phyloP scores from a whole-genome alignment of 208 protist species.

The Balamuthia mandrillaris region DNA sequence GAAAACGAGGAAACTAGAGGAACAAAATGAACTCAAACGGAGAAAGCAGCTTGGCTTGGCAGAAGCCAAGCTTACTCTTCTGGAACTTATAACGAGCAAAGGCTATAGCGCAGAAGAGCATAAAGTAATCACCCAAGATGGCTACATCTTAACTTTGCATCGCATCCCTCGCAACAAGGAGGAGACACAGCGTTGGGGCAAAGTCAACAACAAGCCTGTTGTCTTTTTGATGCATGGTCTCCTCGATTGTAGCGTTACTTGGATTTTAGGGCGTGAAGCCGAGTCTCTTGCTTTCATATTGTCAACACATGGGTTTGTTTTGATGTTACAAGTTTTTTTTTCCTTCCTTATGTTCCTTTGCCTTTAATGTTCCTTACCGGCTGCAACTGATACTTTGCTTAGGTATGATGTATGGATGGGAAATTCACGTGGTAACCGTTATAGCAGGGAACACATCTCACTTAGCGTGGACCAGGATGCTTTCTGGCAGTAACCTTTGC shows the following conservation, averaged over 20 bases:
- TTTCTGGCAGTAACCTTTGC: background rate
- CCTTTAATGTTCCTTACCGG: background rate
- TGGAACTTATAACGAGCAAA: background rate
- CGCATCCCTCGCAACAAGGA: background rate
- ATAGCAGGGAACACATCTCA: background rate
- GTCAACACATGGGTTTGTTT: background rate
- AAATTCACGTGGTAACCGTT: constrained; percentile 1
- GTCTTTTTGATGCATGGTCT: constrained; percentile 24
- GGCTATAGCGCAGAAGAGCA: constrained; percentile 10
- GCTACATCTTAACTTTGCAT: constrained; percentile 3
- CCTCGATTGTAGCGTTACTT: background rate
- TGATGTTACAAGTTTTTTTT: background rate
- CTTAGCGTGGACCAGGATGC: background rate
- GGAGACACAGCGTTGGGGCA: background rate
- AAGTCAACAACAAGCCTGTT: background rate
- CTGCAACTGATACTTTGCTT: background rate
- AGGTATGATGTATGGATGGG: constrained; percentile 39
- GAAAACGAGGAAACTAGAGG: background rate
- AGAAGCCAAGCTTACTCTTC: constrained; percentile 2
- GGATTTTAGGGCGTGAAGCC: background rate
- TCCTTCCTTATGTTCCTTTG: background rate
- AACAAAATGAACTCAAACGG: background rate
- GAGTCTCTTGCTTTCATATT: background rate
- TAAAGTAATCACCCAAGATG: background rate
- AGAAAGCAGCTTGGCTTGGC: background rate